Conservation (phyloP, 306 rosid species). For the Quercus suber region DNA sequence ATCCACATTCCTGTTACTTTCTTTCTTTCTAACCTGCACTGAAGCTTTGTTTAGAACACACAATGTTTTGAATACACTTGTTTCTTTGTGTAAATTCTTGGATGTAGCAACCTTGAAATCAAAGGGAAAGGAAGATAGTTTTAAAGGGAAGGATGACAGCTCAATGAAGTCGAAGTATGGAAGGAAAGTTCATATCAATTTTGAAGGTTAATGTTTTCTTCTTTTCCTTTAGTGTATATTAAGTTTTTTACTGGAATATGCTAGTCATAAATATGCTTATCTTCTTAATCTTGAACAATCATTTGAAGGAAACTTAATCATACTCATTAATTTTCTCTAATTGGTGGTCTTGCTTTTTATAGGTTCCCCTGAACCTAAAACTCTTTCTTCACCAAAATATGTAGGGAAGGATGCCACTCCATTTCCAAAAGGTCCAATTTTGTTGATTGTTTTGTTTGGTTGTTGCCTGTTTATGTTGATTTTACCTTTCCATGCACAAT, state of each 20-base stretch:
- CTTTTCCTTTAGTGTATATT: slow-evolving; percentile 2
- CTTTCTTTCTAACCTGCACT: too few species aligned
- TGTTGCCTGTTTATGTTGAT: background rate
- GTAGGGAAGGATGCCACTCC: slow-evolving; percentile 38
- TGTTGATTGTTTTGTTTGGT: background rate
- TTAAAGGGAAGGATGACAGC: slow-evolving; percentile 76
- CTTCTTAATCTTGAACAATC: slow-evolving; percentile 10
- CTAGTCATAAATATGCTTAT: background rate
- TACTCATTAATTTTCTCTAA: background rate
- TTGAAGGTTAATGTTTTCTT: slow-evolving; percentile 45
- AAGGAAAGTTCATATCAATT: slow-evolving; percentile 69
- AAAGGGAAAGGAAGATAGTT: slow-evolving; percentile 61
- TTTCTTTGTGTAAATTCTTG: slow-evolving; percentile 3
- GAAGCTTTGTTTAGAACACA: too few species aligned
- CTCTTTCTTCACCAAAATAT: slow-evolving; percentile 23
- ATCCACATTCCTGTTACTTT: too few species aligned
- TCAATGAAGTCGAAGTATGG: slow-evolving; percentile 56
- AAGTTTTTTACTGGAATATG: background rate
- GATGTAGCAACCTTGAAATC: slow-evolving; percentile 44
- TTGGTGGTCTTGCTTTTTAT: slow-evolving; percentile 6
- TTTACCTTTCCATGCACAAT: slow-evolving; percentile 9
- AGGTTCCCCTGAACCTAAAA: slow-evolving; percentile 33
- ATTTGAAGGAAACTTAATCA: background rate
- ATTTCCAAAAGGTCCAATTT: slow-evolving; percentile 33
- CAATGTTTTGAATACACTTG: slow-evolving; percentile 2